phyloP scores from a whole-genome alignment of 306 rosid species.

The Crotalaria pallida region DNA sequence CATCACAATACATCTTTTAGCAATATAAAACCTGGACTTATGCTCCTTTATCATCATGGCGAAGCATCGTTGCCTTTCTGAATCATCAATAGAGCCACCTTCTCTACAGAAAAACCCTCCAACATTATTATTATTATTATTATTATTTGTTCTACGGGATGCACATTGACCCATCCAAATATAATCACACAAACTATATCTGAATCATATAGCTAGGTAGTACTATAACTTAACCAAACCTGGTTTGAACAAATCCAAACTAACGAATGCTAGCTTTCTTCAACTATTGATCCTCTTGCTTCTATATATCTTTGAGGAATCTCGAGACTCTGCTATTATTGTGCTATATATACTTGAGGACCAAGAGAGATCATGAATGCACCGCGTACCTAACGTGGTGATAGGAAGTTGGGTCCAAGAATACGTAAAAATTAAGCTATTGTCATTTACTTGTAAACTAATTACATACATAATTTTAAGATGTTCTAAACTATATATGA shows the following conservation, averaged over 20 bases:
- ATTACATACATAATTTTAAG: no score
- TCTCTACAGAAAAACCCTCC: not conserved
- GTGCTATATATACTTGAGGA: not conserved
- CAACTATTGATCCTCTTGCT: not conserved
- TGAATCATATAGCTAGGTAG: not conserved
- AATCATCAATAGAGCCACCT: not conserved
- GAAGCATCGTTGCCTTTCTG: slow-evolving; percentile 26
- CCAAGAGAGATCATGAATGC: no score
- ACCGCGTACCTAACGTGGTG: no score
- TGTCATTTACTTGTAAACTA: no score
- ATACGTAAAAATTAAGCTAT: no score
- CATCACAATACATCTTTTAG: no score
- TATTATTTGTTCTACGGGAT: slow-evolving; percentile 14
- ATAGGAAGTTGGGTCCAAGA: no score
- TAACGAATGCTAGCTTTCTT: not conserved
- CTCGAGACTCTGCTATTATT: not conserved
- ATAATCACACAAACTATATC: not conserved
- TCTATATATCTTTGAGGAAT: not conserved
- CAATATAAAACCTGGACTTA: not conserved
- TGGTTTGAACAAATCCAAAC: not conserved
- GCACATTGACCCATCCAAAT: slow-evolving; percentile 36
- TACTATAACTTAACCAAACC: not conserved
- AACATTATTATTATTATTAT: not conserved
- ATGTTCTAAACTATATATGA: no score
- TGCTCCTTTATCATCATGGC: not conserved